These are phyloP conservation scores for Friedmanniomyces simplex DNA, from an alignment of 495 filamentous ascomycete genomes.

Conservation along the genomic window DNA sequence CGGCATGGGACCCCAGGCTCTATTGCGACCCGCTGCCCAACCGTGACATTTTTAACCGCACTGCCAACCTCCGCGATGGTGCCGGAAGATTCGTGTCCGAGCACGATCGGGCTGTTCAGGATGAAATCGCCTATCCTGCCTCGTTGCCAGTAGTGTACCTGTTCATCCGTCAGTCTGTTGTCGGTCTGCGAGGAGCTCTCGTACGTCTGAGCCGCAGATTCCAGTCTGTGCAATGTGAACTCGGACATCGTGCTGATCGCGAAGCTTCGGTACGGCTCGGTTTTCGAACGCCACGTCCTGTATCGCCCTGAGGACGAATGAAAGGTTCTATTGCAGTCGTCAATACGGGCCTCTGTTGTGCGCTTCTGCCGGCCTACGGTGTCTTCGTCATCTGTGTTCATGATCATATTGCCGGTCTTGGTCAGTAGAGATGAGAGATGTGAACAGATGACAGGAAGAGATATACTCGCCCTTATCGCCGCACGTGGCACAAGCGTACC, in stretches of 20 bases:
- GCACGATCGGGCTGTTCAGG: slow-evolving; percentile 26
- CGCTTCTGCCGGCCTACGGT: not conserved
- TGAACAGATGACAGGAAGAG: too few relatives aligned
- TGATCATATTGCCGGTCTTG: not conserved
- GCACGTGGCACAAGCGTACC: too few relatives aligned
- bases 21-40: slow-evolving; percentile 21
- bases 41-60: slow-evolving; percentile 14
- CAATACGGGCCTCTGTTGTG: not conserved
- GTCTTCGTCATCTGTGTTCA: not conserved
- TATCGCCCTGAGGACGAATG: slow-evolving; percentile 34
- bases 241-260: slow-evolving; percentile 26
- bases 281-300: slow-evolving; percentile 33
- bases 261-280: slow-evolving; percentile 28
- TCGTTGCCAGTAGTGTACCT: slow-evolving; percentile 32
- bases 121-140: slow-evolving; percentile 32
- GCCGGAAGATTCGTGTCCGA: slow-evolving; percentile 23
- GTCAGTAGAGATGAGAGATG: too few relatives aligned
- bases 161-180: too few relatives aligned
- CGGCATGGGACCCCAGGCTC: slow-evolving; percentile 26
- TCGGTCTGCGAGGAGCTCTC: too few relatives aligned
- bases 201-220: slow-evolving; percentile 32
- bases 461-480: too few relatives aligned
- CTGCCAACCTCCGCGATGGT: slow-evolving; percentile 17
- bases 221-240: slow-evolving; percentile 34
- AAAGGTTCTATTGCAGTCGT: slow-evolving; percentile 23